Evolutionary conservation across 441 rosid species (phyloP).

Genomic region (Euphorbia celastroides): DNA sequence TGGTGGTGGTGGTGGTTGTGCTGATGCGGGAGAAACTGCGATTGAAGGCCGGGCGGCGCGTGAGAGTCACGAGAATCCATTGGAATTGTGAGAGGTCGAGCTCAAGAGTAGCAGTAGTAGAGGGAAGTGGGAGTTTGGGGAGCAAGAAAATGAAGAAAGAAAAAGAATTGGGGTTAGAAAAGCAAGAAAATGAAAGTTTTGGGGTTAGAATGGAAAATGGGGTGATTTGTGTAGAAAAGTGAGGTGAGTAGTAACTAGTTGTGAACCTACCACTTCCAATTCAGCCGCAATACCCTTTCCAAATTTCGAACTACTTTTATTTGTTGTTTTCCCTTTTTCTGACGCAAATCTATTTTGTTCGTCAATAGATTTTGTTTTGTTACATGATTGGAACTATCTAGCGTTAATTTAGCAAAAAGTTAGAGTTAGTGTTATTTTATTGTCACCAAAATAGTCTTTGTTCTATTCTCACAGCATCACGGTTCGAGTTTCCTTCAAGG

Average conservation of each 20-base stretch:
- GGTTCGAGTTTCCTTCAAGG: no score
- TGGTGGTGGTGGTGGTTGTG: conserved; percentile 41
- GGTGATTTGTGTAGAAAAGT: neutral
- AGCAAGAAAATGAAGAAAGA: neutral
- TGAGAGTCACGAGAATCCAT: conserved; percentile 71
- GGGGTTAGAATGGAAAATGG: neutral
- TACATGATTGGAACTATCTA: no score
- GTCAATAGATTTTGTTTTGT: neutral
- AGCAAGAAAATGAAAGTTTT: no score
- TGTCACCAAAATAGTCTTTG: no score
- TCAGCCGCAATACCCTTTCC: neutral
- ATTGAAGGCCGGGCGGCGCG: conserved; percentile 19
- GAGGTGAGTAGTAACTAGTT: no score
- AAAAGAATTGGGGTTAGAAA: neutral
- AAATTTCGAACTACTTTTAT: neutral
- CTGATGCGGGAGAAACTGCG: conserved; percentile 19
- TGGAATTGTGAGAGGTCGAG: neutral
- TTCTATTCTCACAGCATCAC: no score
- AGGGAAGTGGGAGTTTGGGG: neutral
- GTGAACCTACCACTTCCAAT: conserved; percentile 3
- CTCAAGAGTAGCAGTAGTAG: neutral
- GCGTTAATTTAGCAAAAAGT: no score
- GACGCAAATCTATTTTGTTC: neutral
- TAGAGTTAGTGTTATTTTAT: no score
- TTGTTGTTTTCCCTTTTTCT: neutral